Base-by-base conservation (phyloP, 2,329 filamentous ascomycete species). In the Waltergamsia citrina region DNA sequence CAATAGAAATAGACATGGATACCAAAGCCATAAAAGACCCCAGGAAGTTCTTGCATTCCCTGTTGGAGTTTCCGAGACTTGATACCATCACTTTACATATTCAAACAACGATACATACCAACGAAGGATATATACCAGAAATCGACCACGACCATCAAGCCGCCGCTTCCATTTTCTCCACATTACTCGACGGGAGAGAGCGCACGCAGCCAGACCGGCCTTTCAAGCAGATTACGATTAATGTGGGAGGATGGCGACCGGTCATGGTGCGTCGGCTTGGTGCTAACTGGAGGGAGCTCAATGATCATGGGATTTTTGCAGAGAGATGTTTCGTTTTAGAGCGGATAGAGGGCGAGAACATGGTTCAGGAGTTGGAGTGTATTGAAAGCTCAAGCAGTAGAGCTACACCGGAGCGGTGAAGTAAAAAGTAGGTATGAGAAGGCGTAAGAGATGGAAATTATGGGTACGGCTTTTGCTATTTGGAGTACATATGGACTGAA, bases 1-100 rank as follows among this genome's bases (percentile, higher is more conserved):
- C 52, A 0, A 56, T 69, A 5, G 66, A 70, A 45, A 41, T 71
- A 8, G 67, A 70, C 44, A 57, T 69, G 53, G 65, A 70, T 38
- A 42, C 45, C n/a, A 43, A 43, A 4, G 35, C 50, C 8, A n/a
- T n/a, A n/a, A 57, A 54, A 38, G 54, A 59, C n/a, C 48, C 54
- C 6, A 22, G 40, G 1, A 39, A 45, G 7, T 66, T 68, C 39
- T 49, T 70, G 6, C 39, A 42, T 5, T 53, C 55, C 4, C 40
- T 67, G 1, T 57, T 56, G 43, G 40, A 38, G 4, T 68, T 69
- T 34, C 54, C 51, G 4, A 43, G 43, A 7, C 52, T 70, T 11
- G 47, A 57, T 25, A 57, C 52, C 1, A 49, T 71, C 15, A 60
- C 52, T 1, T 40, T 71, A 11, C 62, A 69, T 38, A 58, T 65